These are phyloP conservation scores for Tephrocybe sp. DNA, from an alignment of 768 basidiomycete genomes.

Conservation along the genomic window DNA sequence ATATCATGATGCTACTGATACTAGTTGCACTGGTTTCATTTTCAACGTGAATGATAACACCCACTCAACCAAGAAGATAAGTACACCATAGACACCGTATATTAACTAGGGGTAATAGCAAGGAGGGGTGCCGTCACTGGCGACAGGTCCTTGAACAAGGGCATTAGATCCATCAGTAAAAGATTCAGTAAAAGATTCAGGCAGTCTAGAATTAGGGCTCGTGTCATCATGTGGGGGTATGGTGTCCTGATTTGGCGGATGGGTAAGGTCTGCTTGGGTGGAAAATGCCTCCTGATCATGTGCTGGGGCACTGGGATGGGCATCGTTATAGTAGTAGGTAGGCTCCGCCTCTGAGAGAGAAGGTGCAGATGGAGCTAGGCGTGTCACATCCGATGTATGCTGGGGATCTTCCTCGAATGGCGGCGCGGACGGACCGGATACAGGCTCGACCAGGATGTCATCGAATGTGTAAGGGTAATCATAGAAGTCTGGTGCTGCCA, in stretches of 20 bases:
- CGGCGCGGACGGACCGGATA: slow-evolving; percentile 40
- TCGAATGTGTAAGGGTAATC: slow-evolving; percentile 42
- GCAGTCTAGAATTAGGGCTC: background rate
- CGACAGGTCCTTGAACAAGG: slow-evolving; percentile 18
- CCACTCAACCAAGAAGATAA: slow-evolving; percentile 10
- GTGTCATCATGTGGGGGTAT: slow-evolving; percentile 6
- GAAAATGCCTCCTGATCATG: slow-evolving; percentile 5
- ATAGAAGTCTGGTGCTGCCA: slow-evolving; percentile 38
- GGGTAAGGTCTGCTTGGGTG: background rate
- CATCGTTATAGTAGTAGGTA: slow-evolving; percentile 12
- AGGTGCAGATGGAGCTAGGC: slow-evolving; percentile 45
- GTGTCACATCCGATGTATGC: slow-evolving; percentile 28
- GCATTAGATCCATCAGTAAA: slow-evolving; percentile 1
- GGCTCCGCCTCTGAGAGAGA: slow-evolving; percentile 16
- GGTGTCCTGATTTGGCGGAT: slow-evolving; percentile 1
- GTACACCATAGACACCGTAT: slow-evolving; percentile 1
- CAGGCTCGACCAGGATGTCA: slow-evolving; percentile 29
- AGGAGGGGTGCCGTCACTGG: slow-evolving; percentile 20
- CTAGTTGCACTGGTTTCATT: slow-evolving; percentile 2
- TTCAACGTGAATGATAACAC: slow-evolving; percentile 8
- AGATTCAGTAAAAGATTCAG: background rate
- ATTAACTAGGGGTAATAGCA: slow-evolving; percentile 19
- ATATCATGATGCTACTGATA: slow-evolving; percentile 6
- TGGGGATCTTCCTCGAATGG: slow-evolving; percentile 43
- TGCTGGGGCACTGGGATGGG: slow-evolving; percentile 11